Conservation (phyloP, 805 yeast species). For the Sugiyamaella lignohabitans region DNA sequence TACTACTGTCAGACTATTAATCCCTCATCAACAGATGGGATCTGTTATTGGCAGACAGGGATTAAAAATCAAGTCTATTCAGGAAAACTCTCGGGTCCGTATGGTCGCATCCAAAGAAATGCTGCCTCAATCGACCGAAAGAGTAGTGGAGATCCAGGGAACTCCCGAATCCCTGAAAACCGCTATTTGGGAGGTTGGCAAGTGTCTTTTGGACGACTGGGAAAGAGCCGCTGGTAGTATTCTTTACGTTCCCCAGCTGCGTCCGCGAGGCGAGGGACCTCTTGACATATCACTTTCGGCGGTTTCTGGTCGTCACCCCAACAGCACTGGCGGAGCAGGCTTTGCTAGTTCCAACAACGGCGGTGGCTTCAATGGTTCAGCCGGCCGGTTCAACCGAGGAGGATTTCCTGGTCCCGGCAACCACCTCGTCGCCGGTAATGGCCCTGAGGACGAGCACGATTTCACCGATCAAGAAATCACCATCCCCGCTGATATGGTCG, state of each 20-base stretch:
- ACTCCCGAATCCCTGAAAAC: slow-evolving; percentile 54
- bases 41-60: slow-evolving; percentile 84
- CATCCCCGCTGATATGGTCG: slow-evolving; percentile 78
- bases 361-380: neutral
- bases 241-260: slow-evolving; percentile 37
- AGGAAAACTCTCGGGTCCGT: slow-evolving; percentile 59
- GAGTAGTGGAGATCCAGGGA: slow-evolving; percentile 85
- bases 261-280: slow-evolving; percentile 24
- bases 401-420: neutral
- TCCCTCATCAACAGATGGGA: slow-evolving; percentile 84
- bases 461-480: slow-evolving; percentile 35
- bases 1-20: slow-evolving; percentile 57
- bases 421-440: slow-evolving; percentile 6
- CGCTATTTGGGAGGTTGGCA: slow-evolving; percentile 53
- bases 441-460: slow-evolving; percentile 28
- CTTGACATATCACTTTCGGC: neutral
- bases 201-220: slow-evolving; percentile 69
- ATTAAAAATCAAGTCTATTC: slow-evolving; percentile 68
- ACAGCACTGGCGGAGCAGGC: neutral
- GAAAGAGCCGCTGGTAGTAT: slow-evolving; percentile 58
- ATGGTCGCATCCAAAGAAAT: slow-evolving; percentile 85
- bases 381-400: neutral
- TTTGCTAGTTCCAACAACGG: slow-evolving; percentile 2
- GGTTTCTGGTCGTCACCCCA: slow-evolving; percentile 3
- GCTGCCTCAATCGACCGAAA: slow-evolving; percentile 73